Base-by-base conservation (phyloP, 257 asterid species). In the Primulina tabacum region DNA sequence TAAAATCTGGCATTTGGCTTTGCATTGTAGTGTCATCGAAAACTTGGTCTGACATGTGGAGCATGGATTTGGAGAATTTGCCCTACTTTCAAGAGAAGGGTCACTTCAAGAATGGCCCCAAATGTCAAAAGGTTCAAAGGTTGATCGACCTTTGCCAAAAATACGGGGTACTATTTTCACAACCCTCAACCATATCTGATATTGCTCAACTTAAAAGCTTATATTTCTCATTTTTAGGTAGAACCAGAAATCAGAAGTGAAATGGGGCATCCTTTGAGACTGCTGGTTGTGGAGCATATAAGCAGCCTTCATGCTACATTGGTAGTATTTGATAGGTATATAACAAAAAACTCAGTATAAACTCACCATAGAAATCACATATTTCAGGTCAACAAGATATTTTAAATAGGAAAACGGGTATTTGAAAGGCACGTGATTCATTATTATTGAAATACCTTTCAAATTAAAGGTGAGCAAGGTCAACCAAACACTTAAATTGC, bases 31-130 rank as follows among this genome's bases (percentile, higher is more conserved):
- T 84, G 55, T 90, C 92, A 7, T 65, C 95, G 8, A 89, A 87
- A 75, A 86, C 89, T 1, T 85, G 87, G 87, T 73, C 89, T 12
- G 81, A 76, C 35, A 74, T 83, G 8, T 83, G 86, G 88, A 76
- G 87, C 20, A 70, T 82, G 75, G 75, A 81, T 75, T 65, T 80
- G 20, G 85, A 78, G 57, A 83, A 84, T 56, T 35, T 84, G 32
- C 65, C 82, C 4, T 60, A 18, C 17, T 71, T 74, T 21, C 75
- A 67, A 71, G 84, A 71, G 58, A 82, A 34, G 29, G 28, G 60
- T 66, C 83, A 78, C 74, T 56, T 71, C 71, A 85, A 68, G 75
- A 84, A 71, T 69, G 88, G 80, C 17, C 75, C 81, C 8, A 89
- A 86, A 62, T 78, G 83, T 73, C 90, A 81, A 10, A 87, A 84